These are phyloP conservation scores for Fusarium setosum DNA, from an alignment of 2,329 filamentous ascomycete species.

Conservation along the genomic window DNA sequence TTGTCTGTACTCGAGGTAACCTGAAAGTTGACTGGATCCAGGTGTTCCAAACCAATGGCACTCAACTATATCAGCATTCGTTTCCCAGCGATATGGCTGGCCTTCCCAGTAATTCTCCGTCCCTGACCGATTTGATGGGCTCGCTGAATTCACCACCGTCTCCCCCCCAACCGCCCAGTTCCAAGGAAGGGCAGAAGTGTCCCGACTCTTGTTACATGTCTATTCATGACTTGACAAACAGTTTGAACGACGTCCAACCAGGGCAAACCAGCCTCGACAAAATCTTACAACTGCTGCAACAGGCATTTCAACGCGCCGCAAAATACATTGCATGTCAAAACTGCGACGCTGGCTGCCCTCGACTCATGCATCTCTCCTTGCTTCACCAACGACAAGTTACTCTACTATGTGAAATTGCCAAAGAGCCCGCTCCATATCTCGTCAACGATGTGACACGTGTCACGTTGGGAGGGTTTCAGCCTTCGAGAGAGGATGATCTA, in stretches of 20 bases:
- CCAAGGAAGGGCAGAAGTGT: conserved; percentile 1
- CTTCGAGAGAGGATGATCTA: neutral
- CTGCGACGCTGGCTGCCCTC: conserved; percentile 10
- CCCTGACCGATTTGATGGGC: conserved; percentile 4
- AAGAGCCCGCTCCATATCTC: neutral
- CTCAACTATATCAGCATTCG: neutral
- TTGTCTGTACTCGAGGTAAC: neutral
- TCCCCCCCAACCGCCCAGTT: neutral
- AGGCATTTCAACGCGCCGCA: neutral
- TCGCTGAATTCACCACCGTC: neutral
- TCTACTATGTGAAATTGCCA: conserved; percentile 5
- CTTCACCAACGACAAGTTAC: conserved; percentile 12
- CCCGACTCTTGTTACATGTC: neutral
- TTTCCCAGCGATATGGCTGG: rapidly evolving
- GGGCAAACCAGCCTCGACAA: neutral
- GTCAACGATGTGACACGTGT: neutral
- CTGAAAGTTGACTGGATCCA: neutral
- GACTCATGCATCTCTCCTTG: conserved; percentile 12
- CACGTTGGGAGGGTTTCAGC: neutral
- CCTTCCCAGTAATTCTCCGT: neutral
- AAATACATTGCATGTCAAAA: conserved; percentile 2
- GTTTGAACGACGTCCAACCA: neutral
- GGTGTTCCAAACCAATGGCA: neutral
- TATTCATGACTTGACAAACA: conserved; percentile 3
- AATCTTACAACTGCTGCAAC: neutral